These are phyloP conservation scores for Monosiga brevicollis DNA, from an alignment of 78 protist species.

Conservation along the genomic window DNA sequence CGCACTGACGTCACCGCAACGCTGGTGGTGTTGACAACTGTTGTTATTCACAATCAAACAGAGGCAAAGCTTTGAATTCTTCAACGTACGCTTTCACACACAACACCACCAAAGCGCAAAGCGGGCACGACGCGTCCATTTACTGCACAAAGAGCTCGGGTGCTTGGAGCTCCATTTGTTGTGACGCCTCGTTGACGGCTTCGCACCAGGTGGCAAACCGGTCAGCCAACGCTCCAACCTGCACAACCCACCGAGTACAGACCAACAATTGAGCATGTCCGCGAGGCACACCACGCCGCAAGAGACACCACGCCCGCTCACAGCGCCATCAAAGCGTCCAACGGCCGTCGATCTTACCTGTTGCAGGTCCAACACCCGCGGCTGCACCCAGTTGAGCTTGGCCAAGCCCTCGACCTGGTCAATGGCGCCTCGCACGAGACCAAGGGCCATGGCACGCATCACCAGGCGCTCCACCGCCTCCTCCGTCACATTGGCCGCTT, in stretches of 20 bases:
- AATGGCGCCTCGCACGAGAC: slow-evolving; percentile 38
- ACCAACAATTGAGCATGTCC: too few relatives aligned
- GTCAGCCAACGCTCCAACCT: not conserved
- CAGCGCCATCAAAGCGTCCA: too few relatives aligned
- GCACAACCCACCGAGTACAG: too few relatives aligned
- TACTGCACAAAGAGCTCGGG: not conserved
- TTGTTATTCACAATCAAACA: too few relatives aligned
- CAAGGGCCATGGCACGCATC: slow-evolving; percentile 35
- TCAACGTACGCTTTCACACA: too few relatives aligned
- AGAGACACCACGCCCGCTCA: too few relatives aligned
- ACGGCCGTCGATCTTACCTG: too few relatives aligned
- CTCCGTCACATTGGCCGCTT: not conserved
- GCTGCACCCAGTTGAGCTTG: slow-evolving; percentile 39
- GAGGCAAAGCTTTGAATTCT: too few relatives aligned
- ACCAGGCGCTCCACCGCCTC: slow-evolving; percentile 32
- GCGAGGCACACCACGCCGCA: too few relatives aligned
- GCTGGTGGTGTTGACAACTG: too few relatives aligned
- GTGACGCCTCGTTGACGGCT: not conserved
- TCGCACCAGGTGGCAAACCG: slow-evolving; percentile 13
- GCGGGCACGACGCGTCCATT: not conserved
- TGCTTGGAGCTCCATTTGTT: not conserved
- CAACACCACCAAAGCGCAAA: not conserved
- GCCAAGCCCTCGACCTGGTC: slow-evolving; percentile 35
- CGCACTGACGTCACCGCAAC: too few relatives aligned
- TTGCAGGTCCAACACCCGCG: slow-evolving; percentile 28